Percentiles rank a stretch among this genome's conserved stretches.
Conservation (phyloP, 345 rosid genomes). For the Citrus cavaleriei region DNA sequence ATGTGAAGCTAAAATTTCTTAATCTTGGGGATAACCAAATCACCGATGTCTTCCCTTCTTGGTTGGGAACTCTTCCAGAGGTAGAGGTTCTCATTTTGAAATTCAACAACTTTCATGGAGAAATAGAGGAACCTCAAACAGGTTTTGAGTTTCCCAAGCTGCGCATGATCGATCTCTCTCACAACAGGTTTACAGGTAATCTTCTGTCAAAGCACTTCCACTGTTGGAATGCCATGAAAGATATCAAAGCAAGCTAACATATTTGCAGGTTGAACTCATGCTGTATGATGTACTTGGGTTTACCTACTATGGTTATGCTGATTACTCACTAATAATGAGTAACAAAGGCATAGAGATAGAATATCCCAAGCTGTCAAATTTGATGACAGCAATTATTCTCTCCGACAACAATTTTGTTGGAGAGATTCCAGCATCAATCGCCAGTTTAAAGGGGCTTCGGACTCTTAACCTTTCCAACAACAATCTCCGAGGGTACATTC, state of each 20-base stretch:
- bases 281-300: too few species aligned
- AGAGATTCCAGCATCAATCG: too few species aligned
- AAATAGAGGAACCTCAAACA: not conserved
- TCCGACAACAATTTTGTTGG: too few species aligned
- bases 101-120: not conserved
- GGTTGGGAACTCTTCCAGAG: conserved; percentile 1
- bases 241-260: not conserved
- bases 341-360: too few species aligned
- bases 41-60: not conserved
- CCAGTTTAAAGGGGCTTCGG: too few species aligned
- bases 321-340: too few species aligned
- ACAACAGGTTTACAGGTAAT: not conserved
- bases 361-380: too few species aligned
- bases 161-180: not conserved
- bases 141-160: not conserved
- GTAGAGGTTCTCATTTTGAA: not conserved
- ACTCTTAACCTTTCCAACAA: too few species aligned
- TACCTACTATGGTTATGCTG: too few species aligned
- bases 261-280: too few species aligned
- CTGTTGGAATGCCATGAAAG: not conserved
- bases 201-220: not conserved
- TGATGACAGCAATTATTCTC: too few species aligned
- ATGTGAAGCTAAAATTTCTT: not conserved
- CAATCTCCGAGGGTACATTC: too few species aligned
- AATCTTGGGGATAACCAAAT: not conserved